phyloP scores from a whole-genome alignment of 2,329 filamentous ascomycete species.

The Colletotrichum spinosum region DNA sequence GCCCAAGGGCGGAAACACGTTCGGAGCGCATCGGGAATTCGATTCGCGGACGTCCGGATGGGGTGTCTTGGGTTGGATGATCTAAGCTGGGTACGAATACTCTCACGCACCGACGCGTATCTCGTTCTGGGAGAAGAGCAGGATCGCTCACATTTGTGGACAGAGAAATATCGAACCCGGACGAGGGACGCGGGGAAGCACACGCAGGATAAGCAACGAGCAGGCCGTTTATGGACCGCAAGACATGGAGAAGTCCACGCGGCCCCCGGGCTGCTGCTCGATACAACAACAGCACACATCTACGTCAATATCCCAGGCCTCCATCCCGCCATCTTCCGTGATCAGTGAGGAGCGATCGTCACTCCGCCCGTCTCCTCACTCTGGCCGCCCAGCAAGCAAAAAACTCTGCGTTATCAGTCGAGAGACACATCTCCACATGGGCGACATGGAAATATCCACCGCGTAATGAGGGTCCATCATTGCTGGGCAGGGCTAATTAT shows the following conservation, averaged over 20 bases:
- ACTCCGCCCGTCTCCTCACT: background rate
- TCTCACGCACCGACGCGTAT: slow-evolving; percentile 6
- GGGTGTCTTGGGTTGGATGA: background rate
- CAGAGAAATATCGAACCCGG: background rate
- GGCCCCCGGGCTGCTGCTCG: slow-evolving; percentile 5
- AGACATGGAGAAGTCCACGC: slow-evolving; percentile 9
- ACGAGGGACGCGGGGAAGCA: background rate
- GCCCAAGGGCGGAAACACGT: slow-evolving; percentile 16
- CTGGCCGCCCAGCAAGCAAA: slow-evolving; percentile 1
- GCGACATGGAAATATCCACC: slow-evolving; percentile 4
- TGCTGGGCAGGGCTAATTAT: slow-evolving; percentile 34
- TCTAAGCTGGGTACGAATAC: background rate
- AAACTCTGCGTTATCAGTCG: slow-evolving; percentile 23
- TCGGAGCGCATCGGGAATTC: slow-evolving; percentile 20
- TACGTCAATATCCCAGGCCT: slow-evolving; percentile 8
- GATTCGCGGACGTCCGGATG: background rate
- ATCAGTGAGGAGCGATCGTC: background rate
- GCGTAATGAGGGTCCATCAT: slow-evolving; percentile 3
- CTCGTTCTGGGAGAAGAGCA: slow-evolving; percentile 1
- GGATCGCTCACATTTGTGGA: slow-evolving; percentile 25
- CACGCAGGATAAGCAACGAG: slow-evolving; percentile 8
- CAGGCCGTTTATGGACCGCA: background rate
- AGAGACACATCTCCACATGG: no score
- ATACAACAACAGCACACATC: background rate
- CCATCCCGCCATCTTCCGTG: background rate